Percentiles rank a stretch among this genome's conserved stretches.
These are phyloP conservation scores for Dioscorea cayenensis DNA, from an alignment of 116 monocot genomes.

Conservation along the genomic window DNA sequence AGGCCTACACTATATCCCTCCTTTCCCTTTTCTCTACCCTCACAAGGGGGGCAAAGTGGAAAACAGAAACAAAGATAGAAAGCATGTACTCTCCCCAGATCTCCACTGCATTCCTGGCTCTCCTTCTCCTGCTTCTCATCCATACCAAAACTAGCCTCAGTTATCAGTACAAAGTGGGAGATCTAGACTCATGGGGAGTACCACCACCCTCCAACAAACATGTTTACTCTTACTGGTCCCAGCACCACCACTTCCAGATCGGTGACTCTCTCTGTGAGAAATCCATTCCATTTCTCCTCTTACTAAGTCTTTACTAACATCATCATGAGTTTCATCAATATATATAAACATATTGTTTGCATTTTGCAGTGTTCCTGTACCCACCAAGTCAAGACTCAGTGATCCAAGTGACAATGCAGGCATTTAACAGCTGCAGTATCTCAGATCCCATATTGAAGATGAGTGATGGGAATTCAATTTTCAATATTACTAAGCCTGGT, in stretches of 20 bases:
- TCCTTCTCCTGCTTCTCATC: not conserved
- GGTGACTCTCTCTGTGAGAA: conserved; percentile 87
- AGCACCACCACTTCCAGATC: conserved; percentile 42
- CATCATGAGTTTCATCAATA: not conserved
- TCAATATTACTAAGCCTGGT: conserved; percentile 67
- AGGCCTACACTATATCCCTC: no score
- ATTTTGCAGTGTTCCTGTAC: conserved; percentile 72
- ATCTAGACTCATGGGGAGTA: conserved; percentile 74
- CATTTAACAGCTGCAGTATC: conserved; percentile 49
- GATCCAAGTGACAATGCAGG: conserved; percentile 63
- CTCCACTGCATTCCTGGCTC: not conserved
- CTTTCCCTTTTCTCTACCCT: not conserved
- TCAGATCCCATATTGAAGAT: conserved; percentile 47
- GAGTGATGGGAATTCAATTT: conserved; percentile 83
- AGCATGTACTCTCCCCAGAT: not conserved
- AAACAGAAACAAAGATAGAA: not conserved
- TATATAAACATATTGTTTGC: not conserved
- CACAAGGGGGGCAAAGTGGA: no score
- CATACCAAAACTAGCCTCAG: not conserved
- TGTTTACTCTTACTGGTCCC: conserved; percentile 67
- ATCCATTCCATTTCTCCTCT: not conserved
- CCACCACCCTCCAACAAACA: conserved; percentile 55
- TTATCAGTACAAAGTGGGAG: conserved; percentile 72
- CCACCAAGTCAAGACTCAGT: conserved; percentile 96
- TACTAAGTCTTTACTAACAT: not conserved